Percentiles rank a stretch among this genome's conserved stretches.
Evolutionary conservation across 2,329 filamentous ascomycete genomes (phyloP).

Genomic region (Coniosporium tulheliwenetii): DNA sequence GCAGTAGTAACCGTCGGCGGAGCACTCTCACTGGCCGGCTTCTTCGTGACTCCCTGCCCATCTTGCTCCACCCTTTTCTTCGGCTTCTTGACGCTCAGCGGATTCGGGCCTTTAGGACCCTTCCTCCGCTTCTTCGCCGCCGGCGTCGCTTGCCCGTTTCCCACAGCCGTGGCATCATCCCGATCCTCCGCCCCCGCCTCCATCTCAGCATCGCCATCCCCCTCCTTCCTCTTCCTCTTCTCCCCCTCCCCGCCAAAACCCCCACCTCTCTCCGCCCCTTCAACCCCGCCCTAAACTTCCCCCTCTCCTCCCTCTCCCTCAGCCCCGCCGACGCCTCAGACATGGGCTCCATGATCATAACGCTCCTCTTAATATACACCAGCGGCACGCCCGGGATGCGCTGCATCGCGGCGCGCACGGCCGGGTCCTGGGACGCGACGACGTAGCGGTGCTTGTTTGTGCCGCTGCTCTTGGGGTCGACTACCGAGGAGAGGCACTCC

Average conservation of each 20-base stretch:
- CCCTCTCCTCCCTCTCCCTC: constrained; percentile 52
- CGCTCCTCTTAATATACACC: constrained; percentile 63
- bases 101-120: constrained; percentile 56
- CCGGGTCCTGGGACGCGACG: constrained; percentile 56
- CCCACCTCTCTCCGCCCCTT: constrained; percentile 25
- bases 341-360: constrained; percentile 71
- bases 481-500: constrained; percentile 58
- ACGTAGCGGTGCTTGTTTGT: constrained; percentile 69
- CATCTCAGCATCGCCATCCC: constrained; percentile 30
- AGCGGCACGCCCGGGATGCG: constrained; percentile 57
- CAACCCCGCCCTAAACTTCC: constrained; percentile 58
- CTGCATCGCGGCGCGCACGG: constrained; percentile 48
- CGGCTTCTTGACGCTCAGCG: constrained; percentile 52
- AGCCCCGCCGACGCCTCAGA: constrained; percentile 47
- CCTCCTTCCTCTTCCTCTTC: constrained; percentile 27
- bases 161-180: not conserved
- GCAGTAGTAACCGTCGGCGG: too few relatives aligned
- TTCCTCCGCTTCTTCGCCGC: constrained; percentile 39
- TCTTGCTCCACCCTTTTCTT: constrained; percentile 31
- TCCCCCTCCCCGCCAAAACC: constrained; percentile 6
- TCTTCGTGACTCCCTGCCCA: not conserved
- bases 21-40: too few relatives aligned
- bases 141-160: constrained; percentile 4
- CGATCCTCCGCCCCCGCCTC: constrained; percentile 18
- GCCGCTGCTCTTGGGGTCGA: constrained; percentile 58